A percentile compares a stretch with the other conserved stretches of the same genome.
Conservation (phyloP, 768 basidiomycete genomes). For the Kwoniella heveanensis region DNA sequence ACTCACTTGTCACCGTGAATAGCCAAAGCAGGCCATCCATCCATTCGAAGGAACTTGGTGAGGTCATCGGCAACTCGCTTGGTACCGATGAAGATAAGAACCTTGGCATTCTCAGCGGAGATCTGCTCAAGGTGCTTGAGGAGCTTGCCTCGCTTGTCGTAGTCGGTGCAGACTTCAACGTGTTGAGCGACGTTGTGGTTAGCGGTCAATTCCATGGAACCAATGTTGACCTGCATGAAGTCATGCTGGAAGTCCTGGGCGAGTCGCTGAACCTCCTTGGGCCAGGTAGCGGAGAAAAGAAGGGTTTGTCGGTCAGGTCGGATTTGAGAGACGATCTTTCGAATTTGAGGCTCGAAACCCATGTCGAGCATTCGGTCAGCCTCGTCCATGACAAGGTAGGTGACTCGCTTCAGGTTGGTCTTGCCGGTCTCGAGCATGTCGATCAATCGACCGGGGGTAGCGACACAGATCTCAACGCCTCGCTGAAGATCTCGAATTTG, state of each 20-base stretch:
- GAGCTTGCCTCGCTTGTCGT: slow-evolving; percentile 93
- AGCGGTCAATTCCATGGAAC: slow-evolving; percentile 96
- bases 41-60: slow-evolving; percentile 87
- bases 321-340: slow-evolving; percentile 96
- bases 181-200: slow-evolving; percentile 97
- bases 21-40: slow-evolving; percentile 99
- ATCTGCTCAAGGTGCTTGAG: slow-evolving; percentile 97
- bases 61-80: slow-evolving; percentile 98
- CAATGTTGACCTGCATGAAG: slow-evolving; percentile 98
- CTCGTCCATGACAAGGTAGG: slow-evolving; percentile 98
- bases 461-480: slow-evolving; percentile 96
- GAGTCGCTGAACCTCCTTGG: slow-evolving; percentile 97
- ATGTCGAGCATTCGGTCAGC: slow-evolving; percentile 99
- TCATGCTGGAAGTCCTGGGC: slow-evolving; percentile 96
- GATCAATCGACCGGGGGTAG: slow-evolving; percentile 99
- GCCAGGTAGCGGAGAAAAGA: slow-evolving; percentile 99
- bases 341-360: slow-evolving; percentile 99
- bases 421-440: slow-evolving; percentile 98
- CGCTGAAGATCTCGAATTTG: slow-evolving; percentile 97
- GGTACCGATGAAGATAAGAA: slow-evolving; percentile 96
- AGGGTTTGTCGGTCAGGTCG: slow-evolving; percentile 97
- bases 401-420: slow-evolving; percentile 92
- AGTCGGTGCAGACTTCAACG: slow-evolving; percentile 94
- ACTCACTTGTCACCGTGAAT: slow-evolving; percentile 95
- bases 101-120: slow-evolving; percentile 94